Percentiles rank a stretch among this genome's conserved stretches.
Evolutionary conservation across 1,284 basidiomycete genomes (phyloP).

Genomic region (Takashimella tepidaria): DNA sequence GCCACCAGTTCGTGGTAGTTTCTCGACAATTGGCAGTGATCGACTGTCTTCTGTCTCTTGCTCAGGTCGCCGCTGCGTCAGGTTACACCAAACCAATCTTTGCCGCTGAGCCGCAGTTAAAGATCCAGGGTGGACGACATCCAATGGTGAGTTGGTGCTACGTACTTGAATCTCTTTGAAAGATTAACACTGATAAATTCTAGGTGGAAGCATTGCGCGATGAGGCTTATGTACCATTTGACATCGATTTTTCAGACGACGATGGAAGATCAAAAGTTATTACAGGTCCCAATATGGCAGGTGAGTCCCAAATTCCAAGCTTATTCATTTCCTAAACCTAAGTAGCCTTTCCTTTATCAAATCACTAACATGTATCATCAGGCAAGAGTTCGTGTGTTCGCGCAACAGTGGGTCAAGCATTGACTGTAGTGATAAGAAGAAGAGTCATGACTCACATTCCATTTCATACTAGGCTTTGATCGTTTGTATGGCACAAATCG

Average conservation of each 20-base stretch:
- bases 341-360: background rate
- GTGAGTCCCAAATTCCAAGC: too few species aligned
- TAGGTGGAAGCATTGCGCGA: conserved; percentile 71
- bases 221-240: conserved; percentile 70
- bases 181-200: conserved; percentile 50
- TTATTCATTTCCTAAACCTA: too few species aligned
- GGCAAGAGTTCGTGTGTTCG: conserved; percentile 46
- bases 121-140: conserved; percentile 55
- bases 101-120: conserved; percentile 56
- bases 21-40: conserved; percentile 67
- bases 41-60: conserved; percentile 45
- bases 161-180: too few species aligned
- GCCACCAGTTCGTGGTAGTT: conserved; percentile 66
- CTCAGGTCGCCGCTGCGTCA: conserved; percentile 37
- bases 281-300: conserved; percentile 56
- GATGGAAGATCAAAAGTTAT: conserved; percentile 65
- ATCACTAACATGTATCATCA: conserved; percentile 1
- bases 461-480: conserved; percentile 27
- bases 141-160: conserved; percentile 66
- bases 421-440: too few species aligned
- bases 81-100: conserved; percentile 63
- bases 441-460: background rate
- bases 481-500: conserved; percentile 53
- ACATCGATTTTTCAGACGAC: conserved; percentile 42
- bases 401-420: conserved; percentile 28